phyloP scores from a whole-genome alignment of 306 rosid genomes.

The Notholithocarpus densiflorus region DNA sequence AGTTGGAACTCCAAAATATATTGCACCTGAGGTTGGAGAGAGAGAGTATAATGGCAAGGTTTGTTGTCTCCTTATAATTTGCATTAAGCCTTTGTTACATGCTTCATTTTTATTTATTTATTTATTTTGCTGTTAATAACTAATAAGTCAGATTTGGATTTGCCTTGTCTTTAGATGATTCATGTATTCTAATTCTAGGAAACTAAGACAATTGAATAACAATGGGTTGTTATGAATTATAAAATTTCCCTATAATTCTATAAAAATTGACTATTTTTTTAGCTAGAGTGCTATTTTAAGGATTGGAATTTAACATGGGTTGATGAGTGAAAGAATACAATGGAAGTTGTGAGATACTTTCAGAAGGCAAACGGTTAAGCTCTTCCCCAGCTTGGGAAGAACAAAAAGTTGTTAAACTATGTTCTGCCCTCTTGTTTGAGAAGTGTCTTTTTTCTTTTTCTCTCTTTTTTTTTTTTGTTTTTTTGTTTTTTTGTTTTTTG shows the following conservation, averaged over 20 bases:
- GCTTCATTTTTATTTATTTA: not conserved
- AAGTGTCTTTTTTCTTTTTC: not conserved
- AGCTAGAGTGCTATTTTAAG: not conserved
- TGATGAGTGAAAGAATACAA: not conserved
- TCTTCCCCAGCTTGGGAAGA: not conserved
- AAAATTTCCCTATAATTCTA: not conserved
- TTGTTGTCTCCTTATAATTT: not conserved
- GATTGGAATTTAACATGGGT: not conserved
- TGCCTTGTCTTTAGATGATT: not conserved
- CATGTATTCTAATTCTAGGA: not conserved
- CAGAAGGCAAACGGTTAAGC: conserved; percentile 8
- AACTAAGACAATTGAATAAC: not conserved
- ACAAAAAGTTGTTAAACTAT: not conserved
- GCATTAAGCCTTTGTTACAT: not conserved
- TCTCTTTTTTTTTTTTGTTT: no score
- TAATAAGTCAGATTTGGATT: not conserved
- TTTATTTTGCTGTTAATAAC: not conserved
- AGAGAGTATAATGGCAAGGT: conserved; percentile 91
- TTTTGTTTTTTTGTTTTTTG: no score
- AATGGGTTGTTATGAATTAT: not conserved
- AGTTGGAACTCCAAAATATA: conserved; percentile 82
- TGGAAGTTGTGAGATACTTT: not conserved
- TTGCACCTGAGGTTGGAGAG: conserved; percentile 79
- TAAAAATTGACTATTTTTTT: not conserved
- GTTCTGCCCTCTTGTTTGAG: conserved; percentile 2